Base-by-base conservation (phyloP, 1,284 basidiomycete species). In the Cystobasidium pallidum region DNA sequence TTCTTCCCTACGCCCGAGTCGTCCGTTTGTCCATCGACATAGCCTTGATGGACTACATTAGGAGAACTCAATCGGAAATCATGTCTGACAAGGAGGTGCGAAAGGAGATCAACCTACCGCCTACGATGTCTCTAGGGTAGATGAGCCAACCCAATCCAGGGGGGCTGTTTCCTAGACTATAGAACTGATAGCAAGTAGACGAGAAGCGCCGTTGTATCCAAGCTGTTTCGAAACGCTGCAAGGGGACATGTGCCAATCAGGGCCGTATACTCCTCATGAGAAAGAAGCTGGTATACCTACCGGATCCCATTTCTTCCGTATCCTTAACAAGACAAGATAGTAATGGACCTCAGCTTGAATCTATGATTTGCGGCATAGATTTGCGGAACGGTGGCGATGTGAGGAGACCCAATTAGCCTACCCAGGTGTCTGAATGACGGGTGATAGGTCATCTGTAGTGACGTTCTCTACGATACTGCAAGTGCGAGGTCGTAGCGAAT, bases 261-360 rank as follows among this genome's bases (percentile, higher is more conserved):
- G n/a, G 3, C n/a, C n/a, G n/a, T n/a, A n/a, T n/a, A n/a, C n/a
- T n/a, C n/a, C n/a, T n/a, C n/a, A n/a, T n/a, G n/a, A n/a, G n/a
- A n/a, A n/a, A n/a, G n/a, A 39, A 39, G 36, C 36, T 39, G 7
- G 1, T 19, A 7, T 2, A 30, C 62, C 2, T 36, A 71, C 68
- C 10, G 68, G 68, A 64, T 71, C 68, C 68, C 68, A 71, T 24
- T 71, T 71, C 59, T 64, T 63, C 11, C 68, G 59, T 3, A 71
- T 64, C 24, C 68, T 70, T 24, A 49, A 49, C 21, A 41, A 55
- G 34, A 19, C 36, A 6, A 39, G 7, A 39, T 39, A 7, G 36
- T 3, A 41, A 19, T 19, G 49, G 45, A 15, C n/a, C n/a, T n/a
- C n/a, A 41, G 24, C 17, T 34, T 39, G 1, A 67, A 15, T 26